Evolutionary conservation across 306 rosid species (phyloP), one percentile per base, ranked within the genome.

Genomic region (Cicer yamashitae): DNA sequence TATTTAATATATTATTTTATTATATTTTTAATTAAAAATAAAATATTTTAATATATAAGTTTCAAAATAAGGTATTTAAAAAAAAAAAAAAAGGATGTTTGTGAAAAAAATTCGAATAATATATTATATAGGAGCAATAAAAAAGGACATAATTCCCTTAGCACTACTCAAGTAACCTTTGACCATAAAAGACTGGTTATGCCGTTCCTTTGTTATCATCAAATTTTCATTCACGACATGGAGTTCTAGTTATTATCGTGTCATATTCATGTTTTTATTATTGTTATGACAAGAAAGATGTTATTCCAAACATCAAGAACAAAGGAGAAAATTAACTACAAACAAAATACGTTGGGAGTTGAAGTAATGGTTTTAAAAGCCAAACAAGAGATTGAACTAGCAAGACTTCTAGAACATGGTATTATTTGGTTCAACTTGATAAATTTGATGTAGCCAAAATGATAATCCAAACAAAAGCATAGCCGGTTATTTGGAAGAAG

Each of bases 251-350:
- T 9, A 41, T 74, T 41, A 66, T 76, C 48, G 30, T 65, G 20
- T 64, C 57, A 17, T 65, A 10, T 76, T 76, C 41, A 43, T 72
- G 18, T 30, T 73, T 7, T 17, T 40, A 30, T 66, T 8, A 41
- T 15, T 2, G 6, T 47, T 13, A 17, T 76, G 46, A 13, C 10
- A 68, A 50, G 44, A 47, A 39, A 20, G 22, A 10, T 60, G 39
- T 8, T 20, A 56, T 47, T 58, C 44, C 41, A 47, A 39, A 39
- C 14, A 48, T 47, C 38, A 59, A 77, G 15, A 69, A 18, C 63
- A 68, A 13, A 58, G 70, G 15, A 38, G 63, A 60, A 68, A 37
- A 68, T 45, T 10, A 5, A 51, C 51, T 15, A 18, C 8, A 50
- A 13, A 17, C 17, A 18, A 62, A 30, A 61, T 47, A 8, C 61